Conservation (phyloP, 805 yeast species). For the Zygosaccharomyces bailii region DNA sequence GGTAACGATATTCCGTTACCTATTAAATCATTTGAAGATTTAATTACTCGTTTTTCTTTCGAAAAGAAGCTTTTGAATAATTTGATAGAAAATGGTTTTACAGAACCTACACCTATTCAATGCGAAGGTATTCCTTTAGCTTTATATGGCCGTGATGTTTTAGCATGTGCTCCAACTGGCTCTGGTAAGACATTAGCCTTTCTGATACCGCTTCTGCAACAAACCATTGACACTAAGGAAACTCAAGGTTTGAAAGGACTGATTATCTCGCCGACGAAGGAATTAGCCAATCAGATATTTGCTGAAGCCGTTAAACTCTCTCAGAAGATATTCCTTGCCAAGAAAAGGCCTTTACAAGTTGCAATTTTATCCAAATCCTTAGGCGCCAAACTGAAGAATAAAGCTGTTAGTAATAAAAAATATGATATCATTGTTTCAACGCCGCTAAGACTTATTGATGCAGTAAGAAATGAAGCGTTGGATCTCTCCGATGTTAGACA, state of each 20-base stretch:
- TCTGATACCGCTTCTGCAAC: slow-evolving; percentile 74
- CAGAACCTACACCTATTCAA: slow-evolving; percentile 90
- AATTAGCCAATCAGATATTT: slow-evolving; percentile 82
- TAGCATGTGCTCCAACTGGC: slow-evolving; percentile 98
- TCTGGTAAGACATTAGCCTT: slow-evolving; percentile 64
- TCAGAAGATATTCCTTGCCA: slow-evolving; percentile 40
- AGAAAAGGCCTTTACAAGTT: slow-evolving; percentile 48
- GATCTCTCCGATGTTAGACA: slow-evolving; percentile 66
- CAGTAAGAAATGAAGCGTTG: slow-evolving; percentile 58
- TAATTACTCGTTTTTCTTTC: slow-evolving; percentile 63
- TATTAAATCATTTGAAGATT: slow-evolving; percentile 82
- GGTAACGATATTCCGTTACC: slow-evolving; percentile 91
- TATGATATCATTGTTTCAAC: slow-evolving; percentile 83
- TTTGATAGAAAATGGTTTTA: slow-evolving; percentile 64
- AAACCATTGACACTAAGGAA: slow-evolving; percentile 34
- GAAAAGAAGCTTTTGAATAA: slow-evolving; percentile 54
- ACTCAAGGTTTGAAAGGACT: slow-evolving; percentile 61
- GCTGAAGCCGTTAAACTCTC: slow-evolving; percentile 60
- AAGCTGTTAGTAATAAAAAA: slow-evolving; percentile 54
- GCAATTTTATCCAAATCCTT: slow-evolving; percentile 69
- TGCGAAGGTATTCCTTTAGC: slow-evolving; percentile 81
- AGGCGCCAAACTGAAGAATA: slow-evolving; percentile 63
- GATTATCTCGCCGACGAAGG: slow-evolving; percentile 91
- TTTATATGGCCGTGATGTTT: slow-evolving; percentile 65
- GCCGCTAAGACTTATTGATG: slow-evolving; percentile 82